phyloP scores from a whole-genome alignment of 805 yeast genomes.

The Kodamaea jinghongensis region DNA sequence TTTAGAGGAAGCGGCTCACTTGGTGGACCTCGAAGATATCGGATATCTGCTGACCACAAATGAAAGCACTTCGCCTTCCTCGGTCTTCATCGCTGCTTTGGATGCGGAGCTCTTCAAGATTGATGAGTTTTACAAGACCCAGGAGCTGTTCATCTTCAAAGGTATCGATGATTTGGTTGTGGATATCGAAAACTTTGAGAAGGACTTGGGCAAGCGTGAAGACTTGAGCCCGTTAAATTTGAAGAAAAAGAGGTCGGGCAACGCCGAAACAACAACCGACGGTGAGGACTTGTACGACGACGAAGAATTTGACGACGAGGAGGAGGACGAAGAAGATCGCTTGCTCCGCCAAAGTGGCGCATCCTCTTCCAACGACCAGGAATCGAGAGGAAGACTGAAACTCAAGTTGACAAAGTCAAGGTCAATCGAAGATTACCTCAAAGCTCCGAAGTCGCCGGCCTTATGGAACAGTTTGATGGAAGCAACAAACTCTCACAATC shows the following conservation, averaged over 20 bases:
- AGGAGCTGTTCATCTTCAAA: constrained; percentile 56
- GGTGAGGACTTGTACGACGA: constrained; percentile 30
- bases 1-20: constrained; percentile 31
- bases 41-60: constrained; percentile 9
- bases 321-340: constrained; percentile 21
- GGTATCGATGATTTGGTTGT: constrained; percentile 55
- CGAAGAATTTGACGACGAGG: constrained; percentile 30
- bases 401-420: constrained; percentile 10
- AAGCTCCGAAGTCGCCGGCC: constrained; percentile 34
- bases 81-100: constrained; percentile 66
- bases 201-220: constrained; percentile 17
- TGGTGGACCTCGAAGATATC: constrained; percentile 24
- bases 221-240: constrained; percentile 2
- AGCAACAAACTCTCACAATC: constrained; percentile 14
- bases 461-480: constrained; percentile 29
- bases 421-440: constrained; percentile 36
- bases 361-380: constrained; percentile 5
- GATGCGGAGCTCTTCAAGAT: constrained; percentile 76
- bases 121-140: constrained; percentile 67
- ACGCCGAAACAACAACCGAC: constrained; percentile 37
- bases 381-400: constrained; percentile 5
- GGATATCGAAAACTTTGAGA: constrained; percentile 64
- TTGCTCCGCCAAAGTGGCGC: constrained; percentile 14
- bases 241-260: constrained; percentile 7
- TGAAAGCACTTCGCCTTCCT: constrained; percentile 41